These are phyloP conservation scores for Larix kaempferi DNA, from an alignment of 75 land plant species.

Conservation along the genomic window DNA sequence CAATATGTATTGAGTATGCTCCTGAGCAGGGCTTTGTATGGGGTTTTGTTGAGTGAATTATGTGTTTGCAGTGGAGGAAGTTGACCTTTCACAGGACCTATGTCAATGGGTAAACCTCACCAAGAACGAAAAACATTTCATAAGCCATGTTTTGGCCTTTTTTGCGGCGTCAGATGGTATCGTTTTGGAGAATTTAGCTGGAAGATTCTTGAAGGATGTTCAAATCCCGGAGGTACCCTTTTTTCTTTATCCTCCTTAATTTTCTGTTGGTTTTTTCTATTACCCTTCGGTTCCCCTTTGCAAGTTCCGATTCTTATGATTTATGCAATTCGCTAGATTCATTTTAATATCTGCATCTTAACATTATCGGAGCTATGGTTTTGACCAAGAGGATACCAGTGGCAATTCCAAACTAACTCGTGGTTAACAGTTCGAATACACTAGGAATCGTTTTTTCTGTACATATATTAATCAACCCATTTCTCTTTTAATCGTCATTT, in stretches of 20 bases:
- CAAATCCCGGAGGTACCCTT: slow-evolving; percentile 67
- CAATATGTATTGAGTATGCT: background rate
- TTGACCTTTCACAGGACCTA: slow-evolving; percentile 48
- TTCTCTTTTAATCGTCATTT: background rate
- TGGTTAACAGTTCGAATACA: background rate
- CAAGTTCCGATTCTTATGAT: background rate
- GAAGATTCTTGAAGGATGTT: slow-evolving; percentile 68
- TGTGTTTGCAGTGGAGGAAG: slow-evolving; percentile 43
- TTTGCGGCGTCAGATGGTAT: slow-evolving; percentile 90
- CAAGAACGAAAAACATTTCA: slow-evolving; percentile 52
- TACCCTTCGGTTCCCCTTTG: background rate
- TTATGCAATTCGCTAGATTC: background rate
- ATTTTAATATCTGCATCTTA: background rate
- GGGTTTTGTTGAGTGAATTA: background rate
- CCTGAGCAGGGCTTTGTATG: background rate
- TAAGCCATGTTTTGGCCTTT: slow-evolving; percentile 75
- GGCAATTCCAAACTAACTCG: background rate
- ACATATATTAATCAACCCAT: background rate
- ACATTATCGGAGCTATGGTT: background rate
- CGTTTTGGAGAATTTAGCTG: slow-evolving; percentile 79
- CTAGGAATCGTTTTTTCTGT: slow-evolving; percentile 1
- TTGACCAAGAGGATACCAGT: background rate
- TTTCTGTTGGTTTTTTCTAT: background rate
- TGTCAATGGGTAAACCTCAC: slow-evolving; percentile 52
- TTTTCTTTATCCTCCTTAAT: background rate